Evolutionary conservation across 139 green algal genomes (phyloP).

Genomic region (Chlorella sorokiniana): DNA sequence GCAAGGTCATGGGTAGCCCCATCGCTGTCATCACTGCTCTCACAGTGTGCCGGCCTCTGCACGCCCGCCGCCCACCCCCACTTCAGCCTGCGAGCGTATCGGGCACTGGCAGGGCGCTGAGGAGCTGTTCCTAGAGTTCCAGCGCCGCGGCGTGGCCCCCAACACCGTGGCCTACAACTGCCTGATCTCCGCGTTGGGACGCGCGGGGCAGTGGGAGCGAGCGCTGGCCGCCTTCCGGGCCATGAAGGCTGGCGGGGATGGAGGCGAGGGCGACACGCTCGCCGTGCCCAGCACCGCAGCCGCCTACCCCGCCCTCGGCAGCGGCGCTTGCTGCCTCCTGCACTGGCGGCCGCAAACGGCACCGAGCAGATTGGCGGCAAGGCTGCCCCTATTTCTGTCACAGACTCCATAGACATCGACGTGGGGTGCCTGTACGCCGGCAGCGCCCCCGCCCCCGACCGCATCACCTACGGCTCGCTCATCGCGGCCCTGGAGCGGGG

Average conservation of each 20-base stretch:
- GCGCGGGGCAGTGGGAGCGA: conserved; percentile 65
- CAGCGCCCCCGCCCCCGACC: conserved; percentile 60
- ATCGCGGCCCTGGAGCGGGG: conserved; percentile 65
- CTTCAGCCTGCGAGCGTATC: conserved; percentile 27
- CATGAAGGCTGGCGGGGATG: conserved; percentile 6
- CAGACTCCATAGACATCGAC: neutral
- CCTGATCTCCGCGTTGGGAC: conserved; percentile 48
- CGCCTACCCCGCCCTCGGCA: neutral
- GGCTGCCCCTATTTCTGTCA: no score
- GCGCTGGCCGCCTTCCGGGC: conserved; percentile 40
- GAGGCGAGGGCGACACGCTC: neutral
- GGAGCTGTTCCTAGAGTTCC: conserved; percentile 22
- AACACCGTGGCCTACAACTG: conserved; percentile 47
- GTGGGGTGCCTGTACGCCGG: neutral
- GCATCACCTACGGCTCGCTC: conserved; percentile 78
- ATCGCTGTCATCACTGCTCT: neutral
- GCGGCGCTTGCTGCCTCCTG: neutral
- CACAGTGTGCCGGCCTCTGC: neutral
- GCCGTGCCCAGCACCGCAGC: neutral
- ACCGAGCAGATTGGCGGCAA: neutral
- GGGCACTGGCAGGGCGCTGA: conserved; percentile 31
- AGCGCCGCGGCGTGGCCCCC: conserved; percentile 50
- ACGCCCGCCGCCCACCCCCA: neutral
- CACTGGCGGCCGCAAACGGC: neutral
- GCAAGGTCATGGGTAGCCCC: no score